These are phyloP conservation scores for Conringia planisiliqua DNA, from an alignment of 345 rosid genomes.

Conservation along the genomic window DNA sequence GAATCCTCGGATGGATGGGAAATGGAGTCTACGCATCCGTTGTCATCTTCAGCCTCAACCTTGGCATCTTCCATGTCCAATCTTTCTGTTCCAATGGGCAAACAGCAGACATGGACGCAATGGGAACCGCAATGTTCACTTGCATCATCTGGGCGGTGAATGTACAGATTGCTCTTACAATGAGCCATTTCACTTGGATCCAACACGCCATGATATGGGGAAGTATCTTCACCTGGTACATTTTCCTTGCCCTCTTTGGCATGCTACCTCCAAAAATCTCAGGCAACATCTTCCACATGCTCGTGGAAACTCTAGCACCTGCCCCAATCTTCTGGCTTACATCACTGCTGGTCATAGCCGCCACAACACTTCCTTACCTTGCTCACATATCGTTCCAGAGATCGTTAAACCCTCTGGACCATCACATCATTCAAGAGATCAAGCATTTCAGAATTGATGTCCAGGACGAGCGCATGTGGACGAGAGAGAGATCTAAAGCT, in stretches of 20 bases:
- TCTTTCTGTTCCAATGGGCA: constrained; percentile 45
- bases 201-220: constrained; percentile 71
- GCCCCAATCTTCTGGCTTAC: constrained; percentile 55
- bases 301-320: constrained; percentile 49
- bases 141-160: constrained; percentile 65
- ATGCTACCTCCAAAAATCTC: constrained; percentile 43
- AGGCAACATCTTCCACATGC: constrained; percentile 37
- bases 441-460: constrained; percentile 47
- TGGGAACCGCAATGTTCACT: constrained; percentile 57
- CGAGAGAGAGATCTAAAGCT: constrained; percentile 49
- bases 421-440: constrained; percentile 75
- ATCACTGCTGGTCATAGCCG: constrained; percentile 42
- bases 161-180: constrained; percentile 63
- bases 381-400: constrained; percentile 44
- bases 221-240: constrained; percentile 63
- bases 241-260: constrained; percentile 54
- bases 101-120: constrained; percentile 45
- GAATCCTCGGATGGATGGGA: constrained; percentile 67
- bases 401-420: constrained; percentile 55
- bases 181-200: constrained; percentile 81
- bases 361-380: constrained; percentile 52
- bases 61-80: constrained; percentile 36
- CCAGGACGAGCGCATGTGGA: constrained; percentile 53
- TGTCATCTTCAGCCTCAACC: constrained; percentile 46
- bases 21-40: constrained; percentile 61